Evolutionary conservation across 176 grass and related monocot genomes (phyloP), one percentile per base, ranked within the genome.

Genomic region (Oryza meridionalis): DNA sequence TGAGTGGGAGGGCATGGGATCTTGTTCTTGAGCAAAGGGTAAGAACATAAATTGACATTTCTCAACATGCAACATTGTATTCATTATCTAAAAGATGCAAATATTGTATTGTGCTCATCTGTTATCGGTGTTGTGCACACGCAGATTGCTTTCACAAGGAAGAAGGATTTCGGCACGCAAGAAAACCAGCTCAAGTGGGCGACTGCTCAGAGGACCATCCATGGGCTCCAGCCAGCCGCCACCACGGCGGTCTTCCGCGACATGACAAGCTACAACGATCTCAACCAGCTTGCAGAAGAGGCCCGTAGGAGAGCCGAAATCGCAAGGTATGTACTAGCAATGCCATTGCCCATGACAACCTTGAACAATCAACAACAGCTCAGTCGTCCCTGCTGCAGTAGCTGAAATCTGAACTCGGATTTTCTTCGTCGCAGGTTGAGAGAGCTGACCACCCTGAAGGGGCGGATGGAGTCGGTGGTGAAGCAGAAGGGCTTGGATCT

Each of bases 121-220:
- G 35, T 37, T 37, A 37, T 37, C 35, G 35, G 35, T 37, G 35
- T 37, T 37, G 5, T 25, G 19, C 4, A 11, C 61, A 24, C 72
- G 32, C 43, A 97, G 91, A 94, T 92, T 62, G 90, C 94, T 8
- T 97, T 97, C 72, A 97, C 91, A 45, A 90, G 90, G 29, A 93
- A 94, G 87, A 97, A 97, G 87, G 87, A 97, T 82, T 97, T 97
- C 0, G 91, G 91, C 2, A 92, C 62, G 16, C 89, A 94, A 84
- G 94, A 92, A 63, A 92, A 91, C 84, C 91, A 97, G 83, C 85
- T 85, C 77, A 92, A 88, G 84, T 97, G 94, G 94, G 94, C 94
- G 2, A 92, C 91, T 40, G 83, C 89, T 22, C 94, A 97, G 79
- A 97, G 94, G 85, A 94, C 94, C 43, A 77, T 94, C 72, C 89